Base-by-base conservation (phyloP, 345 rosid genomes). In the Linum tenue region DNA sequence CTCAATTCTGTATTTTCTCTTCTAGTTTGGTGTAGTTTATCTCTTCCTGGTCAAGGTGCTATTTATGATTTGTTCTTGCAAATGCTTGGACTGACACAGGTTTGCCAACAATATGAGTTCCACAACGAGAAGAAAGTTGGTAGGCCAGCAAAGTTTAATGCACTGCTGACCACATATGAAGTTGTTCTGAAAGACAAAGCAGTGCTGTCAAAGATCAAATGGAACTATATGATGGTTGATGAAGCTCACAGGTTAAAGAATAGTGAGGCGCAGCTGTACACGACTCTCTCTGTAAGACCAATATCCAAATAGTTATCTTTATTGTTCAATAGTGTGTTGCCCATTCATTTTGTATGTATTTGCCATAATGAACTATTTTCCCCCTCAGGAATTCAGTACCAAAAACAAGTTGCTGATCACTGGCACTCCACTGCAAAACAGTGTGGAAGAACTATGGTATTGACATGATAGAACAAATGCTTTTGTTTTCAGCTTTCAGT, bases 161-260 rank as follows among this genome's bases (percentile, higher is more conserved):
- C 96, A 3, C 79, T 95, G 66, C 75, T 95, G 85, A 91, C 99
- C 57, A 95, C 98, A 2, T 95, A 95, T 77, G 99, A 95, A 82
- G 99, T 95, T 51, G 92, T 95, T 67, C 83, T 95, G 63, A 95
- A 95, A 80, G 99, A 95, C 68, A 95, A 95, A 73, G 87, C 85
- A 60, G 84, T 89, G 62, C 95, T 95, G 56, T 91, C 97, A 62
- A 95, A 83, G 86, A 87, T 95, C 68, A 95, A 80, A 83, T 95
- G 99, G 99, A 85, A 77, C 78, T 95, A 95, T 80, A 69, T 87
- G 72, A 95, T 95, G 99, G 99, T 95, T 73, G 99, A 95, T 80
- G 98, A 95, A 79, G 99, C 99, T 73, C 99, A 95, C 70, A 84
- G 99, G 79, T 79, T 95, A 76, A 95, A 95, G 81, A 95, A 95